Evolutionary conservation across 176 grass and related monocot genomes (phyloP).

Genomic region (Carex myosuroides): DNA sequence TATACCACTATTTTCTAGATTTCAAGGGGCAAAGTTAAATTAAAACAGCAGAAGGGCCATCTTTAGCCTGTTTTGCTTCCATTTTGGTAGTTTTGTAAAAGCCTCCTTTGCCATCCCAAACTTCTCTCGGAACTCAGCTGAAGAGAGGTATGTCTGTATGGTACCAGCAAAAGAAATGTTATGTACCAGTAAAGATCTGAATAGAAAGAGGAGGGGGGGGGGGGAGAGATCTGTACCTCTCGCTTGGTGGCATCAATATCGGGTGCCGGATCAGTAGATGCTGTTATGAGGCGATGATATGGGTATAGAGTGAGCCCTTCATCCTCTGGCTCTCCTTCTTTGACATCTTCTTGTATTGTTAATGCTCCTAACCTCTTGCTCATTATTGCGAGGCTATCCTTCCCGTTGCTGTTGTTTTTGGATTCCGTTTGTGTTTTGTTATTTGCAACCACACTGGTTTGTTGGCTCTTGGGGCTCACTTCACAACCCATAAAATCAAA

Average conservation of each 20-base stretch:
- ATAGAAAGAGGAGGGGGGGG: neutral
- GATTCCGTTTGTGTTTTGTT: conserved; percentile 54
- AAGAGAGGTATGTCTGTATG: conserved; percentile 72
- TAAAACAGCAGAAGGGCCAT: conserved; percentile 84
- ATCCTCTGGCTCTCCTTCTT: conserved; percentile 58
- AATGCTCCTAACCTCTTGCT: conserved; percentile 32
- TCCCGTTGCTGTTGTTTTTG: conserved; percentile 36
- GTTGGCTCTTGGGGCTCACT: conserved; percentile 59
- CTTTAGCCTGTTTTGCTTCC: conserved; percentile 98
- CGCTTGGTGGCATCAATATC: conserved; percentile 75
- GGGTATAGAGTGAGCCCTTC: conserved; percentile 59
- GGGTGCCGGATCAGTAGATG: conserved; percentile 47
- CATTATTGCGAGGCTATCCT: conserved; percentile 38
- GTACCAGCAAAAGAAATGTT: conserved; percentile 5
- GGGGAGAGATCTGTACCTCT: conserved; percentile 48
- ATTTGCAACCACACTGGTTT: conserved; percentile 43
- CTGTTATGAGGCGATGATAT: conserved; percentile 70
- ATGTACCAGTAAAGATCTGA: neutral
- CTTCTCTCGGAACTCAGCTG: conserved; percentile 62
- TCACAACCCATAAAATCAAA: conserved; percentile 29
- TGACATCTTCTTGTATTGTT: conserved; percentile 68
- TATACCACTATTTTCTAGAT: conserved; percentile 22
- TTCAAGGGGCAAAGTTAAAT: conserved; percentile 4
- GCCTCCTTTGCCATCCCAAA: conserved; percentile 91
- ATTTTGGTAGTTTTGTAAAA: conserved; percentile 86